phyloP scores from a whole-genome alignment of 73 alveolate species.

The Stentor coeruleus region DNA sequence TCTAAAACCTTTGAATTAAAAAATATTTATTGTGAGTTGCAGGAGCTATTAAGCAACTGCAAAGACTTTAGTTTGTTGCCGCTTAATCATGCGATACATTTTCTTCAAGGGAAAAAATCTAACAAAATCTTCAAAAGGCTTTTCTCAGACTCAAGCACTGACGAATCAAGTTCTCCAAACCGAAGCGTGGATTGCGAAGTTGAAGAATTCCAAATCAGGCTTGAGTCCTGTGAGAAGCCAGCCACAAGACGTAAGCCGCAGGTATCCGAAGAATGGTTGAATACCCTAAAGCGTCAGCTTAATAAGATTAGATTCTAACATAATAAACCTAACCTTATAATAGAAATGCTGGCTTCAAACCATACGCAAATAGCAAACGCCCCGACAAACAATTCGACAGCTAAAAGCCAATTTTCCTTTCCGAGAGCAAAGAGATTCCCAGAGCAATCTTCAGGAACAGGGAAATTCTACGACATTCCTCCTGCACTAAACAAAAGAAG shows the following conservation, averaged over 20 bases:
- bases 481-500: conserved; percentile 20
- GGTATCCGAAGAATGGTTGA: not conserved
- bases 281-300: not conserved
- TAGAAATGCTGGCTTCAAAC: not conserved
- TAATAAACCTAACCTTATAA: too few relatives aligned
- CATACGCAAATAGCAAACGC: conserved; percentile 15
- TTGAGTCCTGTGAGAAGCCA: not conserved
- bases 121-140: not conserved
- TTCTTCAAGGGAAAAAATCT: not conserved
- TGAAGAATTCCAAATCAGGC: not conserved
- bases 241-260: not conserved
- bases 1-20: not conserved
- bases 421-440: not conserved
- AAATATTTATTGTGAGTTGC: not conserved
- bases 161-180: not conserved
- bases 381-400: conserved; percentile 13
- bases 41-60: not conserved
- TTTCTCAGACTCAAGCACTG: not conserved
- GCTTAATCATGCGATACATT: not conserved
- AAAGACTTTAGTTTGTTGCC: not conserved
- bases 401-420: conserved; percentile 12
- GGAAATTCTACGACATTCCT: conserved; percentile 16
- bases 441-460: not conserved
- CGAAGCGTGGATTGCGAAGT: not conserved
- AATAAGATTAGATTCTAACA: too few relatives aligned